Base-by-base conservation (phyloP, 2,329 filamentous ascomycete species). In the Trichophyton rubrum region DNA sequence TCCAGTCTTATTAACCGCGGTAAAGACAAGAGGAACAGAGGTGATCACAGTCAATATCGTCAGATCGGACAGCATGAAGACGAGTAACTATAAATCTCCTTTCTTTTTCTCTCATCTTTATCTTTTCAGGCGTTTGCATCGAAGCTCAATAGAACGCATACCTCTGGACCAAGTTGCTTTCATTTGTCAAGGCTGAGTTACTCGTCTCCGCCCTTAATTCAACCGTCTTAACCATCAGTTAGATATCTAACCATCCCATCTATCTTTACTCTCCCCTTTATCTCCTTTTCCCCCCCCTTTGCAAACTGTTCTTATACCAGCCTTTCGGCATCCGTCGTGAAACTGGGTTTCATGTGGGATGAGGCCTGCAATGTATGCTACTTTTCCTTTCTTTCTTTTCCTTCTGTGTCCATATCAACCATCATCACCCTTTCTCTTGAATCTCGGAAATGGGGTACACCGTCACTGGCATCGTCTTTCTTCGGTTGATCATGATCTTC, bases 1-100 rank as follows among this genome's bases (percentile, higher is more conserved):
- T 83, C 80, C 51, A 82, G 82, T 47, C 82, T 88, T 73, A 82
- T 87, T 43, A 81, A 78, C 67, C 78, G 80, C 62, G 76, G 69
- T 75, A 70, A 68, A 45, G 66, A 66, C 27, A 64, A 68, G 3
- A 66, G 65, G 7, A 74, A 75, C 27, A 75, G 76, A 41, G 72
- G 71, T 51, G 67, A 69, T 59, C 69, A 73, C 66, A 69, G 73
- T 67, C 70, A 75, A 62, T 78, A 78, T 70, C 71, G 74, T 66
- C 71, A 72, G 56, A 65, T 80, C 61, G 76, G 74, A 56, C 77
- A 79, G 64, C 74, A 75, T n/a, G 77, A 78, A 55, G 73, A 75
- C 40, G 69, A 66, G 62, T 68, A 64, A 56, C 30, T n/a, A 3
- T 24, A 60, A 22, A n/a, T 33, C 49, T 17, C 33, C 51, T 27